phyloP scores from a whole-genome alignment of 176 grass and related monocot species.

The Carex parvula region DNA sequence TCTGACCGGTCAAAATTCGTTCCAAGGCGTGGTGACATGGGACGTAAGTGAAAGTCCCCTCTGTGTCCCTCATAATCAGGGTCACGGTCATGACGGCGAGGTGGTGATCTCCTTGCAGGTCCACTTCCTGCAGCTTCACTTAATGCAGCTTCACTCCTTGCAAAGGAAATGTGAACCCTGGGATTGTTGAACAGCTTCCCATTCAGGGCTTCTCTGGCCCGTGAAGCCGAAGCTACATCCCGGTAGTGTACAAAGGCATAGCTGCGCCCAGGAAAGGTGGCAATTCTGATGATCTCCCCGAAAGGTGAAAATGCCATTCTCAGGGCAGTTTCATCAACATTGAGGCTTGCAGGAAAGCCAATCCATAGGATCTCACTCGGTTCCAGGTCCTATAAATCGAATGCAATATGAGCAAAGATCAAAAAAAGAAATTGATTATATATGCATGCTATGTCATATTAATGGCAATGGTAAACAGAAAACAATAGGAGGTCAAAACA shows the following conservation, averaged over 20 bases:
- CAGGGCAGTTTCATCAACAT: conserved; percentile 59
- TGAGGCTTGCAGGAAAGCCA: conserved; percentile 66
- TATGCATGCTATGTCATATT: background rate
- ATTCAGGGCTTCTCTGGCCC: conserved; percentile 92
- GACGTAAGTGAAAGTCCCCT: background rate
- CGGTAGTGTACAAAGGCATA: conserved; percentile 83
- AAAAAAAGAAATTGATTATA: background rate
- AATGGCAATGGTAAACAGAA: background rate
- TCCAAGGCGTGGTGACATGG: background rate
- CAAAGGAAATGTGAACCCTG: conserved; percentile 88
- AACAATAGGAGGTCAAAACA: background rate
- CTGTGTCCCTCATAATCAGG: conserved; percentile 15
- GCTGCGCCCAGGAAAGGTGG: conserved; percentile 75
- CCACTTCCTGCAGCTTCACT: conserved; percentile 40
- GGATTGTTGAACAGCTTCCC: conserved; percentile 93
- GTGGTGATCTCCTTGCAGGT: conserved; percentile 18
- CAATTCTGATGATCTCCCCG: conserved; percentile 73
- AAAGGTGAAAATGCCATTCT: conserved; percentile 73
- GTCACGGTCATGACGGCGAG: background rate
- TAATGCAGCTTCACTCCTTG: conserved; percentile 50
- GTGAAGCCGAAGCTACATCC: conserved; percentile 66
- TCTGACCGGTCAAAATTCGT: conserved; percentile 3
- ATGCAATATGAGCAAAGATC: background rate
- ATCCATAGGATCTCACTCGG: conserved; percentile 95
- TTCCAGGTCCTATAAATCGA: conserved; percentile 39